Base-by-base conservation (phyloP, 495 filamentous ascomycete species). In the Penicillium paxilli region DNA sequence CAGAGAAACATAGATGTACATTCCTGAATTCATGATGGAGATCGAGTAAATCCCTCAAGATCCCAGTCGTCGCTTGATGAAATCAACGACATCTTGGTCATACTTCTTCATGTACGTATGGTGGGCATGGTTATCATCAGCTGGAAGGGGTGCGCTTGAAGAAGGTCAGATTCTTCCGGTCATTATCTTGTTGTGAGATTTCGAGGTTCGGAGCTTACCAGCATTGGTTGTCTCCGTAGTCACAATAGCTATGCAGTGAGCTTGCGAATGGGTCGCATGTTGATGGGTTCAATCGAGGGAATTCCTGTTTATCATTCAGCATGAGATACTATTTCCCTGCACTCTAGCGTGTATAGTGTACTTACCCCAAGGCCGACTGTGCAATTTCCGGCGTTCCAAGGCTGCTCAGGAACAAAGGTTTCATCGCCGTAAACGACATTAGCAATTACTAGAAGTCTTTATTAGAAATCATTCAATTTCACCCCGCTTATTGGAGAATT, bases 321-420 rank as follows among this genome's bases (percentile, higher is more conserved):
- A 8, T 44, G 22, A 6, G 9, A 9, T 10, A 33, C 35, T 38
- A 3, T 12, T 19, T 19, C 11, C 5, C 11, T 5, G 11, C 11
- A 38, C 1, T 16, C n/a, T 8, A 3, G 16, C 16, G 8, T 5
- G 0, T 14, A 38, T 20, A 16, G 17, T 19, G 17, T 16, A 56
- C 60, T 58, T 50, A 63, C 63, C 11, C 63, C 63, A 11, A 60
- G 45, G 21, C 63, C 63, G 16, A 60, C 9, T 5, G 53, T 55
- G 44, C 63, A 66, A 14, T 59, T 60, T 3, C 63, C 63, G 28
- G 49, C 38, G 37, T 66, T 55, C 63, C 63, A 66, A 11, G 51
- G 40, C 51, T 58, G 54, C 2, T 44, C 25, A n/a, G 60, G 59
- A 33, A 55, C 14, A n/a, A 44, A 66, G 19, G 63, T 60, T 26